Conservation (phyloP, 2,329 filamentous ascomycete species). For the Exserohilum turcica region DNA sequence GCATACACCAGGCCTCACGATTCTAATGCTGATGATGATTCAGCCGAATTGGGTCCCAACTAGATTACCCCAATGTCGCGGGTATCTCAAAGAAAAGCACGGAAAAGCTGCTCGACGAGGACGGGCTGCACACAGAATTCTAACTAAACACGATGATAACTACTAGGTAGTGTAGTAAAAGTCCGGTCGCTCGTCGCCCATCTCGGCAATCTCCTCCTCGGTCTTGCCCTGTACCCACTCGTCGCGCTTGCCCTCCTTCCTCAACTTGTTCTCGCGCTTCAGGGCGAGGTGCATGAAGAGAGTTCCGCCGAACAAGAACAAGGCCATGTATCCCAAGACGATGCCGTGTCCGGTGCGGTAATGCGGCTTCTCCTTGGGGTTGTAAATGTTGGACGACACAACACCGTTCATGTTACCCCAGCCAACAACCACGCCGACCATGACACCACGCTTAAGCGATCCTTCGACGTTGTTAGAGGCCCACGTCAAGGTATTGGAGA, state of each 20-base stretch:
- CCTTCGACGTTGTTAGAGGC: constrained; percentile 87
- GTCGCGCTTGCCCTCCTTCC: constrained; percentile 69
- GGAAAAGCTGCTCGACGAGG: neutral
- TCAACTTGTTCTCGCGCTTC: constrained; percentile 69
- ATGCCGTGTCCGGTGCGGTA: constrained; percentile 76
- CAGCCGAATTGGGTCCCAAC: neutral
- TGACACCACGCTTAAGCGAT: constrained; percentile 90
- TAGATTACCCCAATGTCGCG: neutral
- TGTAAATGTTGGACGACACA: constrained; percentile 81
- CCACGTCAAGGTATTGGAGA: constrained; percentile 88
- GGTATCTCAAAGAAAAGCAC: neutral
- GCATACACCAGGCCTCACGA: neutral
- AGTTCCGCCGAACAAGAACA: constrained; percentile 74
- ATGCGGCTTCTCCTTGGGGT: constrained; percentile 61
- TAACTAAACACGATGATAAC: neutral
- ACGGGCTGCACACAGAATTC: neutral
- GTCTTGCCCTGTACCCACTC: constrained; percentile 69
- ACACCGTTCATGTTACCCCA: constrained; percentile 94
- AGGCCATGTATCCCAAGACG: constrained; percentile 72
- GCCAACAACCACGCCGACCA: constrained; percentile 82
- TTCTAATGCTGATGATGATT: neutral
- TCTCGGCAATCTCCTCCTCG: constrained; percentile 63
- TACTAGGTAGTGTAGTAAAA: constrained; percentile 69
- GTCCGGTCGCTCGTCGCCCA: constrained; percentile 72
- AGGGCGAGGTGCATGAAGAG: constrained; percentile 68